Conservation (phyloP, 805 yeast species). For the Wickerhamiella lipophila region DNA sequence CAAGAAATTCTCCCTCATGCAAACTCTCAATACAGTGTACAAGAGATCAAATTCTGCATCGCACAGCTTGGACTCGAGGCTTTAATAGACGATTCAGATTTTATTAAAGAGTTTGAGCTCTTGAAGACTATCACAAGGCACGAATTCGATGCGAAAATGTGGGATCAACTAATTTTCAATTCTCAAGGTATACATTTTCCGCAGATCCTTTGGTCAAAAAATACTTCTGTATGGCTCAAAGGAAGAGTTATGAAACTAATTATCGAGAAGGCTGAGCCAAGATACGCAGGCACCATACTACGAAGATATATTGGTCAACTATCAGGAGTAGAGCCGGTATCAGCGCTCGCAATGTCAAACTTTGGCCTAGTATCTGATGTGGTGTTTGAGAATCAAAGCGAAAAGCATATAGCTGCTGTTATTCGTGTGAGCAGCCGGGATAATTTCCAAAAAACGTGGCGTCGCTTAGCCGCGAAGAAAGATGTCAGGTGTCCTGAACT, state of each 20-base stretch:
- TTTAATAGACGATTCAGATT: slow-evolving; percentile 3
- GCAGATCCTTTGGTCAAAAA: slow-evolving; percentile 12
- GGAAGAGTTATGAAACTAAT: slow-evolving; percentile 13
- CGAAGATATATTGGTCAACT: slow-evolving; percentile 10
- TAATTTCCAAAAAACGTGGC: not conserved
- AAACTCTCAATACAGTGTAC: not conserved
- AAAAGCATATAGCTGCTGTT: not conserved
- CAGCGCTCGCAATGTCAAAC: not conserved
- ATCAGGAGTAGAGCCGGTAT: not conserved
- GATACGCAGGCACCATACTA: slow-evolving; percentile 9
- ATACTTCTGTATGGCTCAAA: slow-evolving; percentile 16
- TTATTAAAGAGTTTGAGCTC: not conserved
- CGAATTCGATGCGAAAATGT: not conserved
- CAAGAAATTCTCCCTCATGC: not conserved
- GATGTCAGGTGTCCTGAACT: not conserved
- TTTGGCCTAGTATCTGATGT: not conserved
- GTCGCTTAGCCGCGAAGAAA: not conserved
- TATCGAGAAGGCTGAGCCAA: not conserved
- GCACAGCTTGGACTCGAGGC: slow-evolving; percentile 13
- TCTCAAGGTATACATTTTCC: slow-evolving; percentile 15
- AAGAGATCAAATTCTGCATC: slow-evolving; percentile 1
- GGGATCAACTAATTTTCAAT: slow-evolving; percentile 6
- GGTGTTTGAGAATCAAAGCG: not conserved
- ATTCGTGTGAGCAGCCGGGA: not conserved
- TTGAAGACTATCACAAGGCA: not conserved